These are phyloP conservation scores for Botryotinia convoluta DNA, from an alignment of 2,329 filamentous ascomycete species.

Conservation along the genomic window DNA sequence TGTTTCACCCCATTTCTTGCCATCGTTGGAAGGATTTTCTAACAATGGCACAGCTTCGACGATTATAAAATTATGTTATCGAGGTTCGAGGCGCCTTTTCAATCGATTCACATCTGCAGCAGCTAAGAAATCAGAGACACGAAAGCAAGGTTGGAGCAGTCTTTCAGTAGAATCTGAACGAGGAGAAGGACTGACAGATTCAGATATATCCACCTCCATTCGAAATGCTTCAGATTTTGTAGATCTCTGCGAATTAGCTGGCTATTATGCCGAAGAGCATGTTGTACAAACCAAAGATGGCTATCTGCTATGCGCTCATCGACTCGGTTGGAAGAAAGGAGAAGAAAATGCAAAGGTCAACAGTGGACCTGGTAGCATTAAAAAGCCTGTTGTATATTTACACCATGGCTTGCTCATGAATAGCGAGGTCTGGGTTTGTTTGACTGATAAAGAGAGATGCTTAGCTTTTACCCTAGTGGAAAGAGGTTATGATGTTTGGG, in stretches of 20 bases:
- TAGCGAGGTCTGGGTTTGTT: slow-evolving; percentile 95
- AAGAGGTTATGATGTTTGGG: slow-evolving; percentile 93
- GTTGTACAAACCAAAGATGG: slow-evolving; percentile 93
- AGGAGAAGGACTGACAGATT: slow-evolving; percentile 2
- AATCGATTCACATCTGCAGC: slow-evolving; percentile 72
- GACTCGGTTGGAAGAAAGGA: slow-evolving; percentile 77
- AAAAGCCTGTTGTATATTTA: slow-evolving; percentile 87
- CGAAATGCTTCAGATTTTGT: slow-evolving; percentile 88
- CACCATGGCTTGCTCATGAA: slow-evolving; percentile 98
- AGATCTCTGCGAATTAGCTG: slow-evolving; percentile 87
- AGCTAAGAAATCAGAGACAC: slow-evolving; percentile 63
- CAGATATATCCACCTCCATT: slow-evolving; percentile 70
- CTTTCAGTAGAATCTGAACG: slow-evolving; percentile 59
- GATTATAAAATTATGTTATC: slow-evolving; percentile 79
- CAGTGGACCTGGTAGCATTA: slow-evolving; percentile 60
- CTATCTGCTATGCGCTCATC: slow-evolving; percentile 85
- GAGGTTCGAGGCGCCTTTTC: slow-evolving; percentile 77
- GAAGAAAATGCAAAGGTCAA: slow-evolving; percentile 82
- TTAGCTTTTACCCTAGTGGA: slow-evolving; percentile 88
- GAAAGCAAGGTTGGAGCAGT: slow-evolving; percentile 61
- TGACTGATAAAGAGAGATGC: slow-evolving; percentile 81
- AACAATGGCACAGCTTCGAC: slow-evolving; percentile 58
- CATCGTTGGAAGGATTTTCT: neutral
- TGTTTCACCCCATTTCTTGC: slow-evolving; percentile 36
- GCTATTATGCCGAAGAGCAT: slow-evolving; percentile 94